Percentiles rank a stretch among this genome's conserved stretches.
Conservation (phyloP, 306 rosid genomes). For the Aeschynomene evenia region DNA sequence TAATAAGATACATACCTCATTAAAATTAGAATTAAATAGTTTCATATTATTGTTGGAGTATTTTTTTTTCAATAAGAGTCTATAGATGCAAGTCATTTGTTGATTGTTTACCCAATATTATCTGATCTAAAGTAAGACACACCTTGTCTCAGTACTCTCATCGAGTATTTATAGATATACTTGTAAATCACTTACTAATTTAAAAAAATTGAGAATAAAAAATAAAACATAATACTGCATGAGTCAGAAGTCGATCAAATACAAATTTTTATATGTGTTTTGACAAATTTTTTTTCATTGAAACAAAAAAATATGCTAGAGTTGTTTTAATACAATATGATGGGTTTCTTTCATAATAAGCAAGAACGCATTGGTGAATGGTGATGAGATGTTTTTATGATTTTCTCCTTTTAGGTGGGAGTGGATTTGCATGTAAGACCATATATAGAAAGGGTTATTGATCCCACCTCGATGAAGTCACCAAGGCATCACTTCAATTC, state of each 20-base stretch:
- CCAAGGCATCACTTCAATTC: background rate
- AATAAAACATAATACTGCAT: too few species aligned
- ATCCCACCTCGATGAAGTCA: background rate
- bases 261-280: too few species aligned
- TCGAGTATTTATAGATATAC: too few species aligned
- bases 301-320: too few species aligned
- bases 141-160: too few species aligned
- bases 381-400: background rate
- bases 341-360: background rate
- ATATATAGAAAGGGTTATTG: background rate
- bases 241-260: too few species aligned
- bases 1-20: background rate
- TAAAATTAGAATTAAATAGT: background rate
- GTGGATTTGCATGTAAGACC: constrained; percentile 27
- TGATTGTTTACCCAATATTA: too few species aligned
- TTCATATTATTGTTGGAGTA: background rate
- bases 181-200: too few species aligned
- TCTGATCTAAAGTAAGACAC: too few species aligned
- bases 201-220: too few species aligned
- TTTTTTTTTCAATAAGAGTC: too few species aligned
- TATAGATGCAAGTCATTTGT: too few species aligned
- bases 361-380: constrained; percentile 14
- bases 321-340: background rate
- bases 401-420: constrained; percentile 31
- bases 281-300: background rate